Base-by-base conservation (phyloP, 163 green algal species). In the Prototheca wickerhamii region DNA sequence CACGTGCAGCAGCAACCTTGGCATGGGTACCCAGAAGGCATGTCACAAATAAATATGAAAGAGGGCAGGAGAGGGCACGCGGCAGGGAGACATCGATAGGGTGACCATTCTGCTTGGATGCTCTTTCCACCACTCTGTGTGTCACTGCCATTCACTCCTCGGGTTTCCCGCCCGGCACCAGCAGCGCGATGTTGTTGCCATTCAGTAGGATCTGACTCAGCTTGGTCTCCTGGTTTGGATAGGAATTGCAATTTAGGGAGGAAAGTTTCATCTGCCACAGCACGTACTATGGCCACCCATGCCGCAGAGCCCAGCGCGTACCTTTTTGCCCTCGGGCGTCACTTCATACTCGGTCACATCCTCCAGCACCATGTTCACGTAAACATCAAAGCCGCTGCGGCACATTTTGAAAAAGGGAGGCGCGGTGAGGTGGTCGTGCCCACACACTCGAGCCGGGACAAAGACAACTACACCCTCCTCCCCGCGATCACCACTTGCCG, bases 291-390 rank as follows among this genome's bases (percentile, higher is more conserved):
- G 52, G 17, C 12, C 12, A 60, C 52, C 29, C 17, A 25, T 60
- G 52, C 29, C 17, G 18, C 35, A 50, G 40, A 23, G 40, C 40
- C 12, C 46, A 18, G 10, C 10, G 34, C 66, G 6, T 46, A 67
- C 65, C 56, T 83, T 79, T 46, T 77, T 83, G 25, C 86, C 86
- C 57, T 91, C 87, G 8, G 86, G 73, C 10, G 79, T 88, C 28
- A 83, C 70, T 64, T 98, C 89, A 29, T 86, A 88, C 72, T 98
- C 94, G 15, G 80, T 90, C 17, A 98, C 94, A 57, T 99, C 88
- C 64, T 98, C 90, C 34, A 99, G 82, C 44, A 98, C 92, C 92
- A 98, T 99, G 79, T 99, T 97, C 2, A 99, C 94, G 69, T 96
- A 99, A 1, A 95, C 87, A 64, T 99, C 94, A 68, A 99, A 98